Conservation (phyloP, 2,329 filamentous ascomycete species). For the Pestalotiopsis sp. region DNA sequence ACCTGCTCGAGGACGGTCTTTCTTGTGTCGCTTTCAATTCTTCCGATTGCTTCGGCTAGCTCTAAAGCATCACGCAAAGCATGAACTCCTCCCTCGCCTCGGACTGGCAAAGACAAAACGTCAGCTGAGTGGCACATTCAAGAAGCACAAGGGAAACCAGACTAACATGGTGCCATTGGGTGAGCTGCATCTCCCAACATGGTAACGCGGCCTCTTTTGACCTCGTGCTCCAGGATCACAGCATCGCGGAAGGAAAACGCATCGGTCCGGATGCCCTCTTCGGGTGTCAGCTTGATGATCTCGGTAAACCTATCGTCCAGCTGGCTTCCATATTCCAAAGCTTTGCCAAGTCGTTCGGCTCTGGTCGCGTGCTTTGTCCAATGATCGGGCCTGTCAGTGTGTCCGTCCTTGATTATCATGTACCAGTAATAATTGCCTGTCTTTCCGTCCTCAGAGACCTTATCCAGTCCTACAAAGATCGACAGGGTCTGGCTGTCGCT, state of each 20-base stretch:
- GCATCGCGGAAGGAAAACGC: constrained; percentile 11
- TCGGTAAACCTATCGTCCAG: constrained; percentile 2
- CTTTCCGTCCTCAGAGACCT: constrained; percentile 20
- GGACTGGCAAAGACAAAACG: constrained; percentile 30
- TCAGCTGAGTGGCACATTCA: neutral
- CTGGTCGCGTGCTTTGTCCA: constrained; percentile 27
- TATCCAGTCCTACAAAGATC: constrained; percentile 30
- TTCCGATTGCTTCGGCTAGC: constrained; percentile 14
- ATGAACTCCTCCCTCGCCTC: constrained; percentile 50
- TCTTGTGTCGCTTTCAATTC: neutral
- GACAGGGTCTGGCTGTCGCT: neutral
- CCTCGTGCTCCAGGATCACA: neutral
- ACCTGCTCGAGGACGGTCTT: neutral
- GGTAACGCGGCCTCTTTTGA: constrained; percentile 37
- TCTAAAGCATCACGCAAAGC: constrained; percentile 42
- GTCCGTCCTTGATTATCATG: constrained; percentile 22
- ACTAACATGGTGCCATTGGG: constrained; percentile 47
- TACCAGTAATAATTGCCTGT: constrained; percentile 32
- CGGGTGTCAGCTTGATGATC: constrained; percentile 7
- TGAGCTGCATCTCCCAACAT: constrained; percentile 51
- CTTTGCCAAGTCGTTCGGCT: neutral
- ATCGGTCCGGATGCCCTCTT: constrained; percentile 4
- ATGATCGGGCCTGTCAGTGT: constrained; percentile 33
- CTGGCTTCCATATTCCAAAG: neutral
- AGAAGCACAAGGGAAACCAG: neutral